Conservation (phyloP, 2,329 filamentous ascomycete genomes). For the Cordyceps cicadae region DNA sequence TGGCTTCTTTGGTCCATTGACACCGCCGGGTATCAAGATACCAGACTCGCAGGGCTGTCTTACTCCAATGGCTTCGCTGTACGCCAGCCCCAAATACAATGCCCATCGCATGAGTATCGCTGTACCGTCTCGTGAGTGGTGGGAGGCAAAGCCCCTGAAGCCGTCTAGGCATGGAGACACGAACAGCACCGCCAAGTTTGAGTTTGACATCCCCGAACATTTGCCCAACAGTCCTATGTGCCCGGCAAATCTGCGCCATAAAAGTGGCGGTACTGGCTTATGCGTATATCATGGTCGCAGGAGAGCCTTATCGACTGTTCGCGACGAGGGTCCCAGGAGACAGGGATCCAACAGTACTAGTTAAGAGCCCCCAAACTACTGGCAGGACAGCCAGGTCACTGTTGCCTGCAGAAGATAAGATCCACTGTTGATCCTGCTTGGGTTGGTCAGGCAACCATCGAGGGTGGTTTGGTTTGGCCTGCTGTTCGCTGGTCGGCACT, state of each 20-base stretch:
- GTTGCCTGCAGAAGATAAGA: no score
- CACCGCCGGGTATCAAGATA: conserved; percentile 18
- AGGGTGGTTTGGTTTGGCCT: no score
- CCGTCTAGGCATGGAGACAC: conserved; percentile 16
- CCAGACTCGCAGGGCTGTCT: conserved; percentile 1
- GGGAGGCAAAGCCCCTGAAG: conserved; percentile 24
- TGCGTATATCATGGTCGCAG: conserved; percentile 43
- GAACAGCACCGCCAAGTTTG: conserved; percentile 24
- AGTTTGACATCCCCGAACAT: conserved; percentile 44
- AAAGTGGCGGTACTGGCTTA: conserved; percentile 36
- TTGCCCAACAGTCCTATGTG: conserved; percentile 44
- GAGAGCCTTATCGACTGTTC: conserved; percentile 14
- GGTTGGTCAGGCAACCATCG: background rate
- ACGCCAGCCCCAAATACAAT: conserved; percentile 14
- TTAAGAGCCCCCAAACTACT: background rate
- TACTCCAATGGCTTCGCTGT: conserved; percentile 3
- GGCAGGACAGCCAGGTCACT: no score
- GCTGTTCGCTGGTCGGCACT: no score
- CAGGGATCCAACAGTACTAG: background rate
- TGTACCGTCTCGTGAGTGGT: conserved; percentile 27
- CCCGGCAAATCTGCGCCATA: conserved; percentile 37
- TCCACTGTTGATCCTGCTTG: background rate
- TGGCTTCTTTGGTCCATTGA: conserved; percentile 36
- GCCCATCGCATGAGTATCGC: conserved; percentile 18
- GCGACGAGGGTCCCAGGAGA: conserved; percentile 21